phyloP scores from a whole-genome alignment of 345 rosid species.

The Gossypium anomalum region DNA sequence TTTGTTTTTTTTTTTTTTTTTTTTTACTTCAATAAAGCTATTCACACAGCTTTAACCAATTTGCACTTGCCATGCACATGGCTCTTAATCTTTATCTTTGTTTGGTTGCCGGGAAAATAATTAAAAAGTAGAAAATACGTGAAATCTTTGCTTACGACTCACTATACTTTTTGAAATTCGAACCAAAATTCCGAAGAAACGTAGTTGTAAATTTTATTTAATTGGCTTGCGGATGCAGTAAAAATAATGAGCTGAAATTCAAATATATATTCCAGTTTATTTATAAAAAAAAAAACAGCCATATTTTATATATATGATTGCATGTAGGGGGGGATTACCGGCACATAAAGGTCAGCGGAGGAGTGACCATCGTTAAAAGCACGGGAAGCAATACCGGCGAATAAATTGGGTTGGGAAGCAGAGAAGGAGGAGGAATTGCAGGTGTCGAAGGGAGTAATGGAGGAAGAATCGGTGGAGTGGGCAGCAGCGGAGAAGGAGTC shows the following conservation, averaged over 20 bases:
- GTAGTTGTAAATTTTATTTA: not conserved
- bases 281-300: not conserved
- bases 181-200: not conserved
- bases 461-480: slow-evolving; percentile 51
- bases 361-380: slow-evolving; percentile 38
- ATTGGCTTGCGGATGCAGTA: not conserved
- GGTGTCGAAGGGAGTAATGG: slow-evolving; percentile 49
- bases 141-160: no score
- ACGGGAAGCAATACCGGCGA: slow-evolving; percentile 34
- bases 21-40: slow-evolving; percentile 10
- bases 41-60: slow-evolving; percentile 6
- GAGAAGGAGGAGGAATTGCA: slow-evolving; percentile 58
- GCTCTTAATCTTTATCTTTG: not conserved
- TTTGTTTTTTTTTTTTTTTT: not conserved
- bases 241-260: not conserved
- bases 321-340: slow-evolving; percentile 44
- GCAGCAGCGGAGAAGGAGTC: slow-evolving; percentile 30
- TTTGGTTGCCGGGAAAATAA: not conserved
- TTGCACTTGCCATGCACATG: slow-evolving; percentile 16
- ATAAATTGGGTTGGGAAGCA: slow-evolving; percentile 32
- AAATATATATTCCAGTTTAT: not conserved
- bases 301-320: not conserved
- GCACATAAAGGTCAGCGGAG: slow-evolving; percentile 78
- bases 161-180: not conserved
- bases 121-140: not conserved